Conservation (phyloP, 73 alveolate species). For the Uronychia setigera region DNA sequence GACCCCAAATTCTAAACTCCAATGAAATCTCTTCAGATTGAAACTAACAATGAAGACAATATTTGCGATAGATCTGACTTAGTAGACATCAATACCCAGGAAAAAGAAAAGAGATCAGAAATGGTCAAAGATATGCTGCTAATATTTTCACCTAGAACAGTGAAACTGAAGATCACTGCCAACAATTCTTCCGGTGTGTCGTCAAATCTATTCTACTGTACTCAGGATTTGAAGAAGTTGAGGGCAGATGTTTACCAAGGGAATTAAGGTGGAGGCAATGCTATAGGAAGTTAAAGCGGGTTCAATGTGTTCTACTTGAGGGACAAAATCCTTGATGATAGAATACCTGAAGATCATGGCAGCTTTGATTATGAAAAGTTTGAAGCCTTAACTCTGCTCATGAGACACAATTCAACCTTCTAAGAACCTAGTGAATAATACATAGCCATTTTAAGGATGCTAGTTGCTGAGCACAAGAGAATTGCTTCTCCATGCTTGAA, state of each 20-base stretch:
- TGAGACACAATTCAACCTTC: neutral
- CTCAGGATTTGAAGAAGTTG: too few relatives aligned
- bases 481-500: neutral
- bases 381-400: neutral
- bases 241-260: too few relatives aligned
- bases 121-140: neutral
- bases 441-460: neutral
- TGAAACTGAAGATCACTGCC: neutral
- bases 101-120: neutral
- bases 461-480: neutral
- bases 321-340: neutral
- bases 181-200: too few relatives aligned
- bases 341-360: neutral
- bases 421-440: neutral
- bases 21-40: too few relatives aligned
- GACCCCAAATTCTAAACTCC: neutral
- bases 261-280: too few relatives aligned
- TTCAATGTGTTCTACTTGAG: neutral
- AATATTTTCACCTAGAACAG: neutral
- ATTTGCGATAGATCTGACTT: neutral
- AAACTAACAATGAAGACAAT: too few relatives aligned
- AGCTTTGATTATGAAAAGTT: neutral
- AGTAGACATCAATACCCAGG: neutral
- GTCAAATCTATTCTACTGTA: too few relatives aligned
- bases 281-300: too few relatives aligned